Base-by-base conservation (phyloP, 2,329 filamentous ascomycete species). In the Alternaria consortialis region DNA sequence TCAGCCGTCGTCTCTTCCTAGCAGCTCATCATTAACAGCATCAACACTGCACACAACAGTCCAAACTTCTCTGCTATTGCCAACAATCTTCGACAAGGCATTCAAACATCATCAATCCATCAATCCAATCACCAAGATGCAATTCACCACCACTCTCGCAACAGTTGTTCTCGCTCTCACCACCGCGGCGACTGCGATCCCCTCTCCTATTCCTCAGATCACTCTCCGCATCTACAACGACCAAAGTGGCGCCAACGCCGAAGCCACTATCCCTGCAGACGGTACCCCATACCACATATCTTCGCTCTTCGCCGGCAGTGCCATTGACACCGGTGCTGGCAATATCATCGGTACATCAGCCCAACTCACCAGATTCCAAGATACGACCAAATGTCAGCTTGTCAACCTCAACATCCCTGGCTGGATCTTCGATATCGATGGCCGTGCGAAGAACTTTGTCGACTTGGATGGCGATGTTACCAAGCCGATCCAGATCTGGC, bases 361-460 rank as follows among this genome's bases (percentile, higher is more conserved):
- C 8, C 58, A 62, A 47, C 58, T 66, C 20, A 46, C 37, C 25
- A n/a, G 51, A 31, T 64, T 64, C 50, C 29, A 60, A 17, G 61
- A 66, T 31, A 43, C 29, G n/a, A 64, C 61, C 36, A 62, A 62
- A 50, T 66, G 64, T 57, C 44, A 50, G 15, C 56, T 62, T 29
- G 23, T 48, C 37, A 64, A 62, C 53, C 23, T 47, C 31, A 57
- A 59, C 27, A 15, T 36, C 2, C 27, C 31, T 8, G 40, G 34
- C 39, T 61, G 53, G 52, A 31, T 52, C 37, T 57, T 63, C 32
- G 40, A 61, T 37, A 55, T 66, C 13, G 61, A 66, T 25, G 64
- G 64, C n/a, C 58, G 61, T 29, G 55, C 61, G 2, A 57, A 66
- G 50, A 66, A 62, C 53, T 66, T 64, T 58, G 64, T 50, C 27